Evolutionary conservation across 345 rosid genomes (phyloP), one percentile per base, ranked within the genome.

Genomic region (Anacardium occidentale): DNA sequence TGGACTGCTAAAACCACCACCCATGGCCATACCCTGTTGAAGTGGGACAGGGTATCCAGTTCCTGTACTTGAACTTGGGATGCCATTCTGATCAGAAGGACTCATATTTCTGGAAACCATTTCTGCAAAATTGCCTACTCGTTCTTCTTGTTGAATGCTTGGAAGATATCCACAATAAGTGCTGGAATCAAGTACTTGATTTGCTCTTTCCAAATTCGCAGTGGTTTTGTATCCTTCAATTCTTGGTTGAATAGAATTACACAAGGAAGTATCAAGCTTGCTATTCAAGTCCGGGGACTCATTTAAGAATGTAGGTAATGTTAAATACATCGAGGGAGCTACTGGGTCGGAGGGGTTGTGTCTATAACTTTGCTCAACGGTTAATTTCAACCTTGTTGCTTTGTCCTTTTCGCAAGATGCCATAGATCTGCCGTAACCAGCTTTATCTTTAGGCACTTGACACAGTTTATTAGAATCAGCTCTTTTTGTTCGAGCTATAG

Each of bases 281-380:
- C 75, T 72, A 73, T 62, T 82, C 7, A 78, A 56, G 22, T 34
- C 59, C 7, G 37, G 52, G 21, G 74, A 54, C 12, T 76, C 75
- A 3, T 68, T 52, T 55, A 72, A 54, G 40, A 83, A 69, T 1
- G 76, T 29, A 7, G 87, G 82, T 37, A 76, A 71, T 17, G 78
- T 74, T 64, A 68, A 62, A 58, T 76, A 74, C 84, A 79, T 74
- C n/a, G 87, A 80, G 52, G 83, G 74, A 72, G 85, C 74, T 29
- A 42, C 69, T 63, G 69, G 83, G 42, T 42, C 17, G 14, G 67
- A 71, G 70, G 83, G 24, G 62, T 61, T 75, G 9, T 76, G 60
- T 50, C 75, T 21, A 63, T 78, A 78, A 10, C 18, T 66, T 61
- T 72, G 82, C 22, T 67, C 76, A 14, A 26, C 25, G 21, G 76